Evolutionary conservation across 805 yeast species (phyloP).

Genomic region (Jamesozyma lodderae): DNA sequence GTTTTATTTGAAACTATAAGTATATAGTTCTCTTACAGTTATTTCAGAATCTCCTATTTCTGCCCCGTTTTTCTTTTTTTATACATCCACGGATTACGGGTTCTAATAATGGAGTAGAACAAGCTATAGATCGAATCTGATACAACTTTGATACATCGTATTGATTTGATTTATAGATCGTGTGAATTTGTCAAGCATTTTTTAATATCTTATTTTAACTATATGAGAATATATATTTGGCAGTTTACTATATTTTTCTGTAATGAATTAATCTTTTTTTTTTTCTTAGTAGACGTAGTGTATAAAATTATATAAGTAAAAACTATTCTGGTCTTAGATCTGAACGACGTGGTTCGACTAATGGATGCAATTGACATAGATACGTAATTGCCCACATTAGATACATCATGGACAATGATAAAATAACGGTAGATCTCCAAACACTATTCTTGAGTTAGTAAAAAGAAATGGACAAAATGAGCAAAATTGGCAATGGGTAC

Average conservation of each 20-base stretch:
- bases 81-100: constrained; percentile 42
- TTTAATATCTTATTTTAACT: neutral
- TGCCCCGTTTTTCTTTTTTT: constrained; percentile 42
- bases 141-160: constrained; percentile 38
- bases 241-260: neutral
- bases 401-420: constrained; percentile 68
- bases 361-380: constrained; percentile 76
- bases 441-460: constrained; percentile 32
- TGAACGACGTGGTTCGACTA: constrained; percentile 82
- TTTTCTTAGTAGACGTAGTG: neutral
- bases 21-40: too few relatives aligned
- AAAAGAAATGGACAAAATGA: constrained; percentile 1
- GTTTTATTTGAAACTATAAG: too few relatives aligned
- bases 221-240: neutral
- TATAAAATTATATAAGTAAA: too few relatives aligned
- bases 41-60: constrained; percentile 52
- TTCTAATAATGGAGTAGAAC: constrained; percentile 54
- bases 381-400: constrained; percentile 93
- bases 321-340: constrained; percentile 74
- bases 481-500: constrained; percentile 18
- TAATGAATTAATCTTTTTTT: too few relatives aligned
- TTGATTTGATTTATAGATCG: constrained; percentile 3
- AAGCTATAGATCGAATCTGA: constrained; percentile 34
- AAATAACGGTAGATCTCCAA: constrained; percentile 63
- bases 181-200: neutral